Percentiles rank a stretch among this genome's conserved stretches.
These are phyloP conservation scores for Prunus mira DNA, from an alignment of 306 rosid genomes.

Conservation along the genomic window DNA sequence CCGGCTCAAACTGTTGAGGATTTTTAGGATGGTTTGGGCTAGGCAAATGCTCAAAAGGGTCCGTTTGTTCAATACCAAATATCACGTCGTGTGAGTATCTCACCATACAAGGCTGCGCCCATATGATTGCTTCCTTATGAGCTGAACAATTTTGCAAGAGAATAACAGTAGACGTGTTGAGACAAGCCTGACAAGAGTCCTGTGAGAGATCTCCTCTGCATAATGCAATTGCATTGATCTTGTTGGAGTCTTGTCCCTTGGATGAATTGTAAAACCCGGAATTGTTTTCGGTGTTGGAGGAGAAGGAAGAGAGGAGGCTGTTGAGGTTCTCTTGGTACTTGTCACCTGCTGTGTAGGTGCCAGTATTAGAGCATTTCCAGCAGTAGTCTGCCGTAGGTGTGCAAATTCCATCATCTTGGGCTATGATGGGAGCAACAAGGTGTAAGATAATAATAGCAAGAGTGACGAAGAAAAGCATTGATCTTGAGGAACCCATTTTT, in stretches of 20 bases:
- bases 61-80: neutral
- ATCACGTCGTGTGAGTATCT: constrained; percentile 17
- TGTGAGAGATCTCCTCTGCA: no score
- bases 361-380: constrained; percentile 9
- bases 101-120: constrained; percentile 15
- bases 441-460: neutral
- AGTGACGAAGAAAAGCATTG: neutral
- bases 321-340: constrained; percentile 12
- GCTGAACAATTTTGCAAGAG: constrained; percentile 9
- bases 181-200: neutral
- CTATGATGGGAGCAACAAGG: neutral
- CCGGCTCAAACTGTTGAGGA: no score
- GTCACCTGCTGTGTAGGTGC: neutral
- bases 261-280: neutral
- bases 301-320: constrained; percentile 1
- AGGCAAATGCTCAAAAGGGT: neutral
- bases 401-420: neutral
- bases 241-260: constrained; percentile 12
- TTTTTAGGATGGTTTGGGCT: neutral
- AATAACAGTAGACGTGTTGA: neutral
- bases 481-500: constrained; percentile 1
- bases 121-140: constrained; percentile 17
- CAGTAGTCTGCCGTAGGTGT: constrained; percentile 8
- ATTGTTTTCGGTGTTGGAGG: neutral
- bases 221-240: constrained; percentile 18